Evolutionary conservation across 2,329 filamentous ascomycete genomes (phyloP).

Genomic region (Cladosporium phlei): DNA sequence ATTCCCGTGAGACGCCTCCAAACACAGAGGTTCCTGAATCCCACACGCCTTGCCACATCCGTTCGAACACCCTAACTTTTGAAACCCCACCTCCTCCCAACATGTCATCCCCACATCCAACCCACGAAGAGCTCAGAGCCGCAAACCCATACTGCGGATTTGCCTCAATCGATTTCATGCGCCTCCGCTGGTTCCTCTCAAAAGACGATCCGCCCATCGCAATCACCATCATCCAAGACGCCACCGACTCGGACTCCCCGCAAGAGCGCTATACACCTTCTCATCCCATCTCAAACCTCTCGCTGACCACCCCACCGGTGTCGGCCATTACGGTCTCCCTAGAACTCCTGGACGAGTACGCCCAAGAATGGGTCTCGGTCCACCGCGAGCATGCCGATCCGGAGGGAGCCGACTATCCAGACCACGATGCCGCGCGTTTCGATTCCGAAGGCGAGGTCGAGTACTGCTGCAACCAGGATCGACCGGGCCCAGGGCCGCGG

Average conservation of each 20-base stretch:
- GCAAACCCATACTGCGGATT: not conserved
- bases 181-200: not conserved
- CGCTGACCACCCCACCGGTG: not conserved
- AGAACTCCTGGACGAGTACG: not conserved
- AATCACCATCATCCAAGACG: not conserved
- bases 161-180: not conserved
- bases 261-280: not conserved
- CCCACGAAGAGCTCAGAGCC: not conserved
- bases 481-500: not conserved
- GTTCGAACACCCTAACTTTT: too few species aligned
- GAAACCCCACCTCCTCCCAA: not conserved
- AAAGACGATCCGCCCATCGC: not conserved
- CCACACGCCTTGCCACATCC: too few species aligned
- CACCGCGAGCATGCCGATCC: not conserved
- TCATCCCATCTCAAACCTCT: not conserved
- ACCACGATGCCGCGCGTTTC: not conserved
- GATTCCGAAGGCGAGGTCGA: not conserved
- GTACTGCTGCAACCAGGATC: slow-evolving; percentile 1
- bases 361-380: not conserved
- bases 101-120: not conserved
- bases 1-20: too few species aligned
- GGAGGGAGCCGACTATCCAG: not conserved
- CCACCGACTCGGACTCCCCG: not conserved
- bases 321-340: not conserved
- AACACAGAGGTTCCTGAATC: too few species aligned